Base-by-base conservation (phyloP, 352 stramenopile species). In the Phytophthora sp. region DNA sequence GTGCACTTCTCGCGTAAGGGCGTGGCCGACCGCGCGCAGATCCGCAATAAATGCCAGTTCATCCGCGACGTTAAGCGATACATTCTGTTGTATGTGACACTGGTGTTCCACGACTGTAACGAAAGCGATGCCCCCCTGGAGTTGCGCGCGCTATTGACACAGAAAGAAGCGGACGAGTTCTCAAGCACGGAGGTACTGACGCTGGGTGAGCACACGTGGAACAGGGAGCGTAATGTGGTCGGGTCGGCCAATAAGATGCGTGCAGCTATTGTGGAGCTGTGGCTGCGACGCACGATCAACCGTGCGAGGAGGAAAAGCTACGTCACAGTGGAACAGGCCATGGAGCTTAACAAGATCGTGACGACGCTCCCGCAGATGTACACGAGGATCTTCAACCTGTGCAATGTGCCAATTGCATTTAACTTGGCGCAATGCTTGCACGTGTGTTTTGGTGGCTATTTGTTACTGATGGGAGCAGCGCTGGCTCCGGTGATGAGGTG, bases 81-180 rank as follows among this genome's bases (percentile, higher is more conserved):
- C 39, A 68, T 83, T 52, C 44, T 90, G 35, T 60, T 81, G 23
- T 88, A 88, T 26, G 63, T 85, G 18, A 79, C 71, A 39, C 65
- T 90, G 3, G 71, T 82, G 12, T 81, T 90, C 36, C 73, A 90
- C 16, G 82, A 90, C 57, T 88, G 82, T 29, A 74, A 80, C 39
- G 56, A 65, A 53, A 74, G 64, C 33, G 72, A 84, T 36, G 64
- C 64, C 36, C 67, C 74, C 12, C 24, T 77, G 35, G 73, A 87
- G 58, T 46, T 88, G 31, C 74, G 70, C 7, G 57, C 78, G 16
- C 47, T 90, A n/a, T 39, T 78, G 24, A 79, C 75, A 0, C 64
- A 80, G 39, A 76, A 77, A 24, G 80, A 89, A 30, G 66, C 78
- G 0, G 41, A 59, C 26, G 71, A 79, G 46, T 74, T 89, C 49